phyloP scores from a whole-genome alignment of 2,329 filamentous ascomycete species.

The Myriangium duriaei region DNA sequence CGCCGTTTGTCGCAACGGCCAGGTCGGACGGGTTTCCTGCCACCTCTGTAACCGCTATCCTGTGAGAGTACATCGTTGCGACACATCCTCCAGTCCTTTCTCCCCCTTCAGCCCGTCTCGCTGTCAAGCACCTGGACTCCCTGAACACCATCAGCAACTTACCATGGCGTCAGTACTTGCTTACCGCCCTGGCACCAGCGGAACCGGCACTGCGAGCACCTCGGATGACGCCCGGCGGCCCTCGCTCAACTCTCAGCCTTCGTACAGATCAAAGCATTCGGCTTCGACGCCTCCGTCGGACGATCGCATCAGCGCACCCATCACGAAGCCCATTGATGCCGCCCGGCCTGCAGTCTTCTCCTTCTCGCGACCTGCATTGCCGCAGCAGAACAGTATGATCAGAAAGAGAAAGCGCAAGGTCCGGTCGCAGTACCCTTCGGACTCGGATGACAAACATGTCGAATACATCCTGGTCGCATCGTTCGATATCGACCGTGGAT shows the following conservation, averaged over 20 bases:
- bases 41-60: slow-evolving; percentile 5
- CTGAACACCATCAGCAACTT: too few relatives aligned
- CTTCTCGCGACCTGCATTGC: slow-evolving; percentile 7
- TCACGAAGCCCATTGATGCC: slow-evolving; percentile 5
- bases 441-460: slow-evolving; percentile 68
- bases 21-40: slow-evolving; percentile 4
- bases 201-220: neutral
- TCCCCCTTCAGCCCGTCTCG: neutral
- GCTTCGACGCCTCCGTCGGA: slow-evolving; percentile 5
- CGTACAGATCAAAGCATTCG: slow-evolving; percentile 10
- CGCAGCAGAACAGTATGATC: slow-evolving; percentile 6
- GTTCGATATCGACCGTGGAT: slow-evolving; percentile 91
- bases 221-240: slow-evolving; percentile 14
- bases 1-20: slow-evolving; percentile 9
- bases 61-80: too few relatives aligned
- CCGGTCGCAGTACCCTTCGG: slow-evolving; percentile 37
- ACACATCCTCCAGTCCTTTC: too few relatives aligned
- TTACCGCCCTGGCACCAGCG: slow-evolving; percentile 8
- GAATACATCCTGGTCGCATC: slow-evolving; percentile 97
- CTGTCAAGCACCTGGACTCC: neutral
- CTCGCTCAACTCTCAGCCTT: slow-evolving; percentile 20
- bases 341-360: slow-evolving; percentile 5
- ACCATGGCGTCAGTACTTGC: slow-evolving; percentile 19
- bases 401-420: slow-evolving; percentile 19
- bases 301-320: slow-evolving; percentile 9